Evolutionary conservation across 1,139 yeast genomes (phyloP).

Genomic region (Suhomyces ambrosiae): DNA sequence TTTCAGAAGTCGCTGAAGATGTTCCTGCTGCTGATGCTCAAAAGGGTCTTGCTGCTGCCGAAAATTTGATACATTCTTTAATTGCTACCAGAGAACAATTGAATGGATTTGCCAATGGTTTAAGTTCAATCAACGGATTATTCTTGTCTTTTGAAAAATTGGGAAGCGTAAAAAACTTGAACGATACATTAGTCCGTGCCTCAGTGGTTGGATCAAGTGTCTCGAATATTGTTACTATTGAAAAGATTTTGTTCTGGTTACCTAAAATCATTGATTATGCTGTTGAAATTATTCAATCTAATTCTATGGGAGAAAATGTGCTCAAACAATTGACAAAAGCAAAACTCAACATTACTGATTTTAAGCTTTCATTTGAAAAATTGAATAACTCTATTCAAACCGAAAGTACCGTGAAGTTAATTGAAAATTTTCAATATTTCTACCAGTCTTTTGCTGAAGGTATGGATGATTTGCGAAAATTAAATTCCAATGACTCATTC

Average conservation of each 20-base stretch:
- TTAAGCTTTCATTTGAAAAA: conserved; percentile 14
- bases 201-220: conserved; percentile 22
- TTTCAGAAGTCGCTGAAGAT: conserved; percentile 65
- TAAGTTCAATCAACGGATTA: conserved; percentile 15
- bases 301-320: conserved; percentile 10
- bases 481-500: conserved; percentile 37
- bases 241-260: conserved; percentile 37
- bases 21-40: conserved; percentile 75
- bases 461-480: conserved; percentile 32
- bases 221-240: conserved; percentile 22
- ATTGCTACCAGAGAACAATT: conserved; percentile 54
- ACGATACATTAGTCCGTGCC: conserved; percentile 18
- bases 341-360: conserved; percentile 21
- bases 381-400: conserved; percentile 20
- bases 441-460: conserved; percentile 20
- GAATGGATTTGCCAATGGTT: conserved; percentile 27
- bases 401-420: conserved; percentile 15
- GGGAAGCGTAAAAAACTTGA: conserved; percentile 18
- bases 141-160: conserved; percentile 21
- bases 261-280: conserved; percentile 56
- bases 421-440: conserved; percentile 25
- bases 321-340: conserved; percentile 23
- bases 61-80: conserved; percentile 62
- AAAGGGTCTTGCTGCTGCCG: conserved; percentile 78
- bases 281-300: conserved; percentile 28